phyloP scores from a whole-genome alignment of 1,139 yeast genomes.

The Geotrichum siamense region DNA sequence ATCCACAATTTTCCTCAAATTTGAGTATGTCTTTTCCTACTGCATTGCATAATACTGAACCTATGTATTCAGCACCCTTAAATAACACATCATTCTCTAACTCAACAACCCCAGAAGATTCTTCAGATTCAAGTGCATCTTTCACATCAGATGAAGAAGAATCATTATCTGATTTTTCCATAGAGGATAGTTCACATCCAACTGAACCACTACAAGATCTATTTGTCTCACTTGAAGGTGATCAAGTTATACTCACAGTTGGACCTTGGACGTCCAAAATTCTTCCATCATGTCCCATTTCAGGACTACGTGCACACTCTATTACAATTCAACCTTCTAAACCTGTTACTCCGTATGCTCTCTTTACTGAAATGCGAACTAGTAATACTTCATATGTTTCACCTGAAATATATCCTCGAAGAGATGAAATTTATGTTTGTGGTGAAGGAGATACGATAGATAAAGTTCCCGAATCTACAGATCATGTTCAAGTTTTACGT shows the following conservation, averaged over 20 bases:
- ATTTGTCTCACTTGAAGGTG: constrained; percentile 43
- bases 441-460: constrained; percentile 94
- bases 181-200: background rate
- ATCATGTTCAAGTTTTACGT: constrained; percentile 81
- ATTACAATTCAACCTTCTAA: constrained; percentile 77
- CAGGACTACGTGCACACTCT: constrained; percentile 90
- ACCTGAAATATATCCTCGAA: constrained; percentile 92
- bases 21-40: no score
- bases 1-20: background rate
- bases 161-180: constrained; percentile 4
- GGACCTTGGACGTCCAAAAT: constrained; percentile 97
- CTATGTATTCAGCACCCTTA: background rate
- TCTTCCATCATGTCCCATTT: constrained; percentile 84
- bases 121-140: constrained; percentile 4
- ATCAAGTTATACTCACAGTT: constrained; percentile 72
- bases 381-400: constrained; percentile 58
- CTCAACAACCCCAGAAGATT: background rate
- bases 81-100: background rate
- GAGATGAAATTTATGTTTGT: constrained; percentile 93
- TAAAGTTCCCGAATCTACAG: constrained; percentile 89
- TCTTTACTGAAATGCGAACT: constrained; percentile 81
- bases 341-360: constrained; percentile 80
- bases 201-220: constrained; percentile 9
- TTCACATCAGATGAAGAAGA: constrained; percentile 15
- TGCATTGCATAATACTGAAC: background rate